Evolutionary conservation across 2,329 filamentous ascomycete species (phyloP), one percentile per base, ranked within the genome.

Genomic region (Monosporascus cannonballus): DNA sequence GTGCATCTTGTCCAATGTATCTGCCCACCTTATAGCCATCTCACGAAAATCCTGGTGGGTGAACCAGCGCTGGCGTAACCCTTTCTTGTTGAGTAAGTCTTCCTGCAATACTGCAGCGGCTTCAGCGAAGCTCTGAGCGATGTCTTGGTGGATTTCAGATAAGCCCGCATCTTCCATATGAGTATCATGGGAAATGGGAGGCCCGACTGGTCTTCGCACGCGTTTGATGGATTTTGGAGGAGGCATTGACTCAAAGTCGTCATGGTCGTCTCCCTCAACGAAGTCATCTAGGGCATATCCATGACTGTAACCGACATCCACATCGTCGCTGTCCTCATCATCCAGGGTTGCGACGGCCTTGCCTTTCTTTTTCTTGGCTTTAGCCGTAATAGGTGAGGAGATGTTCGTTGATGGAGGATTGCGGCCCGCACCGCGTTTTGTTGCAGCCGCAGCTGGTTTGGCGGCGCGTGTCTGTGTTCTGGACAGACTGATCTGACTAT

Each of bases 21-120:
- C 76, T 1, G 87, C 88, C 75, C 87, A 87, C 36, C 76, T 70
- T 48, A 90, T 81, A 14, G 81, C 85, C 86, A 94, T 92, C 59
- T 86, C 80, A 37, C 85, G 81, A 49, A 91, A 77, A 15, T 89
- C 77, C 22, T 76, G 76, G 55, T 90, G 85, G 0, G 83, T 84
- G 64, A 94, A 94, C 1, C 86, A 73, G 4, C 79, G 76, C 22
- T 75, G 73, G 8, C 81, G 77, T 34, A 87, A 69, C 4, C 75
- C 73, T 49, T 81, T 80, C 24, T 74, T 73, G 56, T 83, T 80
- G 60, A 86, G 79, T 24, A 92, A 73, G 1, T 76, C 72, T 60
- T 85, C 81, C 59, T 86, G 83, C 17, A 83, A 51, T 20, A 69
- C 69, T 61, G 80, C 84, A 1, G 86, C 89, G 46, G 82, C 76